Evolutionary conservation across 768 basidiomycete genomes (phyloP), one percentile per base, ranked within the genome.

Genomic region (Tylopilus intermedius): DNA sequence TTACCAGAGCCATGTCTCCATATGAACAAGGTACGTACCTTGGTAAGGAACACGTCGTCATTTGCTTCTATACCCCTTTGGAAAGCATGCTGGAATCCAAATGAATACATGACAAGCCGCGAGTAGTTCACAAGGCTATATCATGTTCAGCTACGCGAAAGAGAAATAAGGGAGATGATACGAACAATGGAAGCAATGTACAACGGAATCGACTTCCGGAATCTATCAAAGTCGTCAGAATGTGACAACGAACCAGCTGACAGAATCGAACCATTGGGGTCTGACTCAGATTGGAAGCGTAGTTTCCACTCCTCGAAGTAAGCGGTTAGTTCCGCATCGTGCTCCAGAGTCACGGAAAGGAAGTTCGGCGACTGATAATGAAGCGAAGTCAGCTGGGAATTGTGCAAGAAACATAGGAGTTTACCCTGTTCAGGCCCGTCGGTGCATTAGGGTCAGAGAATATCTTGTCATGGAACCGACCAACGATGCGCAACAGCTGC

Each of bases 31-130:
- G 14, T 1, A 48, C 1, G 50, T 18, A 84, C 88, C 76, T 82
- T 85, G 50, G 74, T 78, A 56, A 90, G 82, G 66, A 86, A 86
- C 21, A 88, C 62, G 15, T 80, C 68, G 64, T 89, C 86, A 2
- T 76, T 77, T 1, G 74, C 67, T 55, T 81, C 75, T 27, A 88
- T 77, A 1, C 87, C 86, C 8, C 84, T 79, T 58, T 84, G 79
- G 67, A 81, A 89, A 2, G 88, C 88, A 59, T 90, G 84, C 58
- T 91, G 88, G 71, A 90, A 90, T 5, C 86, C 88, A 60, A 91
- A 90, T 0, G 89, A 90, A 62, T 80, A 89, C 86, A 90, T 88
- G 45, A 91, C 89, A 10, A 91, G 79, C 14, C 89, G 77, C 33
- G 86, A 86, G 61, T 90, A 91, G 27, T 74, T 80, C 52, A 86